A percentile compares a stretch with the other conserved stretches of the same genome.
Conservation (phyloP, 2,329 filamentous ascomycete genomes). For the Diaporthe aspalathi region DNA sequence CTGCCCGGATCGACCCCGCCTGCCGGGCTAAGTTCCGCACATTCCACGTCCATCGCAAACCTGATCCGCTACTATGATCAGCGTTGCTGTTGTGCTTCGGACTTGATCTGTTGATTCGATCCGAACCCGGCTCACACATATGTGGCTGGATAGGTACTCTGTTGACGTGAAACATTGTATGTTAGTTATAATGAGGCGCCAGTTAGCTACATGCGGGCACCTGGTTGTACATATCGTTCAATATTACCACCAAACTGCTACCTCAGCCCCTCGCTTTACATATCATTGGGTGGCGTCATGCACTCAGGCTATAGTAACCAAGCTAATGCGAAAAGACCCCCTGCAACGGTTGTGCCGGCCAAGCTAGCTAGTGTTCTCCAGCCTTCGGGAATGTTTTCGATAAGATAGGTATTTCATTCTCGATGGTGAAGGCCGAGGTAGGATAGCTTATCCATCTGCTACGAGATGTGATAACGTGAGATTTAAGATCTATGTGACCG, state of each 20-base stretch:
- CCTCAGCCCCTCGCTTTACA: background rate
- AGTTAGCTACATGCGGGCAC: no score
- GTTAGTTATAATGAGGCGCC: background rate
- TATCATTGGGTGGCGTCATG: background rate
- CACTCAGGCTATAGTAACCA: background rate
- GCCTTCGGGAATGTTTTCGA: background rate
- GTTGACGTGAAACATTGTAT: background rate
- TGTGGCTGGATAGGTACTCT: background rate
- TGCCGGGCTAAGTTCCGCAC: no score
- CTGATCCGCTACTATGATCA: background rate
- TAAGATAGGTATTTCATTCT: background rate
- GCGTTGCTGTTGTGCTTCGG: slow-evolving; percentile 2
- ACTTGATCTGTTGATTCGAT: background rate
- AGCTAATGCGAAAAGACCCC: slow-evolving; percentile 21
- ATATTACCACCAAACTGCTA: no score
- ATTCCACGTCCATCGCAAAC: background rate
- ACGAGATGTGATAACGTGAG: slow-evolving; percentile 28
- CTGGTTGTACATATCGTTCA: background rate
- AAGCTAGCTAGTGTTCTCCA: background rate
- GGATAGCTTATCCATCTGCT: background rate
- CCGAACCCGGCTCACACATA: background rate
- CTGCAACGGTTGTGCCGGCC: slow-evolving; percentile 10
- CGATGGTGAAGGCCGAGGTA: background rate
- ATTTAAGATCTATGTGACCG: background rate
- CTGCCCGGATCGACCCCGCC: no score